Evolutionary conservation across 2,329 filamentous ascomycete species (phyloP).

Genomic region (Cercospora zeae-maydis): DNA sequence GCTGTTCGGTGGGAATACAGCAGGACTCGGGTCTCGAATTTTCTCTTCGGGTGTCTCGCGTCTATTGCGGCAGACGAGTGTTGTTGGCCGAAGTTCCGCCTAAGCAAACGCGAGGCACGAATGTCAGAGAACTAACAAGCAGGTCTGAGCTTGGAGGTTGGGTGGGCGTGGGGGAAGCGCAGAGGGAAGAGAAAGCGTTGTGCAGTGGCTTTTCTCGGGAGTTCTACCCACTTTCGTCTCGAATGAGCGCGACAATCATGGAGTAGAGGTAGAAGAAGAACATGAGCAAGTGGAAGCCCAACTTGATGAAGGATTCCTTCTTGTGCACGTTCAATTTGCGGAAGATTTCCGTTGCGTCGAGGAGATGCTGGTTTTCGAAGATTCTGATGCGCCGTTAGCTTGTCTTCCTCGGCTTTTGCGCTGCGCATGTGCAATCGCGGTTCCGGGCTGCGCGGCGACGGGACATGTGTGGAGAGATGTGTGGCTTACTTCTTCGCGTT

Average conservation of each 20-base stretch:
- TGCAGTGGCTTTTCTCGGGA: background rate
- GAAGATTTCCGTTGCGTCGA: constrained; percentile 99
- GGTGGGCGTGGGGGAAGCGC: background rate
- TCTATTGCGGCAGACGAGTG: constrained; percentile 14
- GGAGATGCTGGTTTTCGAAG: constrained; percentile 90
- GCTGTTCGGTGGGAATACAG: background rate
- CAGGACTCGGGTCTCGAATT: background rate
- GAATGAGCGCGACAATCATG: constrained; percentile 78
- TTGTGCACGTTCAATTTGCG: constrained; percentile 98
- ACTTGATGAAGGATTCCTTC: constrained; percentile 99
- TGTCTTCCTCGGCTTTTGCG: background rate
- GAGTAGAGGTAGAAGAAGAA: constrained; percentile 95
- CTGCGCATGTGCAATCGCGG: background rate
- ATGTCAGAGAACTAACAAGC: background rate
- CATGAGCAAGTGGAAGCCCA: constrained; percentile 97
- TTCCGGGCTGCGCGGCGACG: background rate
- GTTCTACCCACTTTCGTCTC: constrained; percentile 62
- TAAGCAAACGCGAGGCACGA: constrained; percentile 6
- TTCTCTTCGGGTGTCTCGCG: background rate
- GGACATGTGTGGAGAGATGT: background rate
- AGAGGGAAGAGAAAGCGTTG: background rate
- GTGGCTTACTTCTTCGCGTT: constrained; percentile 91
- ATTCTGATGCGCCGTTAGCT: constrained; percentile 61
- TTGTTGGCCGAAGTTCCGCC: constrained; percentile 4
- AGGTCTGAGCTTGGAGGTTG: background rate